Conservation (phyloP, 495 filamentous ascomycete genomes). For the Umbilicaria muhlenbergii region DNA sequence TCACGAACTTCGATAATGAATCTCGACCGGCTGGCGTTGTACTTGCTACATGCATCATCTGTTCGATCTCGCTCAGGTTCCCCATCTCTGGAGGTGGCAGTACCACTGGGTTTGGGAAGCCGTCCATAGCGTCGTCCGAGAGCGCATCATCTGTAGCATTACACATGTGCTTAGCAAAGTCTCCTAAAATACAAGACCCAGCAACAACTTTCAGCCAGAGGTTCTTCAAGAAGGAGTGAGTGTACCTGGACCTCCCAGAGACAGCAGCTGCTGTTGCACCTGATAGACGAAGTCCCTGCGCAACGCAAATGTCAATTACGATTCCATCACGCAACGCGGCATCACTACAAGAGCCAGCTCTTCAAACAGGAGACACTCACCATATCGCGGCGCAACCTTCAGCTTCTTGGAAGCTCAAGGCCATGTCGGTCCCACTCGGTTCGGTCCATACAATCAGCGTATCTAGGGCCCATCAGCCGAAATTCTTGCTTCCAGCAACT, state of each 20-base stretch:
- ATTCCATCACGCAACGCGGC: too few species aligned
- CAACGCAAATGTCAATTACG: slow-evolving; percentile 7
- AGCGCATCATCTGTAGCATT: slow-evolving; percentile 61
- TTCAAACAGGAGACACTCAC: slow-evolving; percentile 28
- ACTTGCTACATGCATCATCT: slow-evolving; percentile 59
- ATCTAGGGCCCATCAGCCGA: slow-evolving; percentile 38
- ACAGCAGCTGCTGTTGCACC: slow-evolving; percentile 55
- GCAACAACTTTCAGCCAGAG: too few species aligned
- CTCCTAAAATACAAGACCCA: too few species aligned
- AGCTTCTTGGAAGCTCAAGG: slow-evolving; percentile 93
- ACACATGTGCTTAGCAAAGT: not conserved
- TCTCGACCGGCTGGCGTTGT: slow-evolving; percentile 65
- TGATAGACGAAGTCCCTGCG: slow-evolving; percentile 79
- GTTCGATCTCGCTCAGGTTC: slow-evolving; percentile 69
- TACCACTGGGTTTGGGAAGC: slow-evolving; percentile 44
- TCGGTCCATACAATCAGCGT: slow-evolving; percentile 99
- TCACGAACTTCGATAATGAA: slow-evolving; percentile 73
- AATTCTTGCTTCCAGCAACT: not conserved
- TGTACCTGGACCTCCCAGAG: slow-evolving; percentile 33
- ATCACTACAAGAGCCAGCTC: not conserved
- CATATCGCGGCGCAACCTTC: slow-evolving; percentile 90
- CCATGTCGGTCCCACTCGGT: slow-evolving; percentile 78
- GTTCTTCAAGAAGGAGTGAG: too few species aligned
- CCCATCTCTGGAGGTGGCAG: slow-evolving; percentile 66
- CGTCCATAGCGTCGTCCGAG: slow-evolving; percentile 72